These are phyloP conservation scores for Pittosporum tobira DNA, from an alignment of 129 eudicot species.

Conservation along the genomic window DNA sequence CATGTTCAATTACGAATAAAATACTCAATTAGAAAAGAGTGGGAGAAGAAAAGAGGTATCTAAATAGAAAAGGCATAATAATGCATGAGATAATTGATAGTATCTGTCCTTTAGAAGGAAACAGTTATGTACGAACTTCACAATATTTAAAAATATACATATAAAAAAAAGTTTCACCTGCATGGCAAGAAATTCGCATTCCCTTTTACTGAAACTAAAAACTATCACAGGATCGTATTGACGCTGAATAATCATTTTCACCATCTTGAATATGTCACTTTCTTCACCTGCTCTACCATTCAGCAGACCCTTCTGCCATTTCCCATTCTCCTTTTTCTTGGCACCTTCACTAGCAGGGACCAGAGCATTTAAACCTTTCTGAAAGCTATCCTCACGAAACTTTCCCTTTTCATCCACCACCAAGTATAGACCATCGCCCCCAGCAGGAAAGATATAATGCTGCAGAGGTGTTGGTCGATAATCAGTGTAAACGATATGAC, in stretches of 20 bases:
- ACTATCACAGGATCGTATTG: slow-evolving; percentile 97
- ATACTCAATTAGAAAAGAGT: neutral
- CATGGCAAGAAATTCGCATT: slow-evolving; percentile 97
- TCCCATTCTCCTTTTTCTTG: slow-evolving; percentile 62
- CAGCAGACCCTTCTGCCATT: slow-evolving; percentile 75
- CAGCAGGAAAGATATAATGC: slow-evolving; percentile 88
- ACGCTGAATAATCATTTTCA: slow-evolving; percentile 92
- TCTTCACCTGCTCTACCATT: slow-evolving; percentile 85
- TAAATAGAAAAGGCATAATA: neutral
- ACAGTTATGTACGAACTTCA: neutral
- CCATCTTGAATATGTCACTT: slow-evolving; percentile 96
- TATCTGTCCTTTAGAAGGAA: too few relatives aligned
- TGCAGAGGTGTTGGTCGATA: slow-evolving; percentile 99
- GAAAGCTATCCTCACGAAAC: slow-evolving; percentile 98
- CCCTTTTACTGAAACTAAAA: slow-evolving; percentile 97
- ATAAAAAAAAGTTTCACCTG: too few relatives aligned
- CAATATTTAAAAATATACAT: neutral
- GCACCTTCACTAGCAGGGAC: slow-evolving; percentile 54
- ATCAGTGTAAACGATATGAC: slow-evolving; percentile 98
- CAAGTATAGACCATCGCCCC: slow-evolving; percentile 91
- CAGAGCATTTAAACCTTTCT: slow-evolving; percentile 87
- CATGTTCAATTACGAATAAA: neutral
- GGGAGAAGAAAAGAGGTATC: neutral
- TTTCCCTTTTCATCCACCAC: slow-evolving; percentile 95
- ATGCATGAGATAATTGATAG: too few relatives aligned